A percentile compares a stretch with the other conserved stretches of the same genome.
phyloP scores from a whole-genome alignment of 768 basidiomycete species.

The Pilatotrama ljubarskyi region DNA sequence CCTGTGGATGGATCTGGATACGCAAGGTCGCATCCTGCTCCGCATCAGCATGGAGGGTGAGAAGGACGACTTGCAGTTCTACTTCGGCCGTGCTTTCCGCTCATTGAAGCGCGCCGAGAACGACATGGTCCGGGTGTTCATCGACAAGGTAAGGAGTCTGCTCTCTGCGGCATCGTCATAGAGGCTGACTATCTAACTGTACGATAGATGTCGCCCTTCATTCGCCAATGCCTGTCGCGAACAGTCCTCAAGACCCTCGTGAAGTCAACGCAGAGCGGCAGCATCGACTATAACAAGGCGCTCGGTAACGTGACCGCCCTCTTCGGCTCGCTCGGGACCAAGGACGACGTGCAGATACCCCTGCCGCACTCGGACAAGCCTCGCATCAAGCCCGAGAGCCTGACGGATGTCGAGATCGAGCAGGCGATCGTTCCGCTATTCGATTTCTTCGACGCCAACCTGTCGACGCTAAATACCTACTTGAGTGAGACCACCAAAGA shows the following conservation, averaged over 20 bases:
- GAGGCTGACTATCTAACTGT: not conserved
- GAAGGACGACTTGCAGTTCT: slow-evolving; percentile 97
- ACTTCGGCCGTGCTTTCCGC: slow-evolving; percentile 94
- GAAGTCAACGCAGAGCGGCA: slow-evolving; percentile 50
- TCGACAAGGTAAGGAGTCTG: slow-evolving; percentile 76
- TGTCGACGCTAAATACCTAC: slow-evolving; percentile 87
- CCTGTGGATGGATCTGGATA: slow-evolving; percentile 88
- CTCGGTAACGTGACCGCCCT: slow-evolving; percentile 79
- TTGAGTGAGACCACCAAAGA: slow-evolving; percentile 83
- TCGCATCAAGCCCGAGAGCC: slow-evolving; percentile 72
- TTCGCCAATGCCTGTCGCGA: slow-evolving; percentile 83
- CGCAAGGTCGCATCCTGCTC: slow-evolving; percentile 78
- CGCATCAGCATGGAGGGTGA: slow-evolving; percentile 98
- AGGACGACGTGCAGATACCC: slow-evolving; percentile 74
- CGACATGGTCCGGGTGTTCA: slow-evolving; percentile 94
- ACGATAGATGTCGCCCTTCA: slow-evolving; percentile 87
- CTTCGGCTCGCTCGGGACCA: slow-evolving; percentile 71
- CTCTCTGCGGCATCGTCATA: not conserved
- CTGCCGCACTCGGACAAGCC: slow-evolving; percentile 75
- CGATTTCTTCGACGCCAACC: slow-evolving; percentile 94
- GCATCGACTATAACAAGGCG: slow-evolving; percentile 88
- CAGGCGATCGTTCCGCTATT: slow-evolving; percentile 88
- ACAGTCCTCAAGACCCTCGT: slow-evolving; percentile 74
- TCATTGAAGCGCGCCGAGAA: slow-evolving; percentile 89
- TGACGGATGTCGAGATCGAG: slow-evolving; percentile 94